Evolutionary conservation across 75 land plant species (phyloP).

Genomic region (Ceratopteris richardii): DNA sequence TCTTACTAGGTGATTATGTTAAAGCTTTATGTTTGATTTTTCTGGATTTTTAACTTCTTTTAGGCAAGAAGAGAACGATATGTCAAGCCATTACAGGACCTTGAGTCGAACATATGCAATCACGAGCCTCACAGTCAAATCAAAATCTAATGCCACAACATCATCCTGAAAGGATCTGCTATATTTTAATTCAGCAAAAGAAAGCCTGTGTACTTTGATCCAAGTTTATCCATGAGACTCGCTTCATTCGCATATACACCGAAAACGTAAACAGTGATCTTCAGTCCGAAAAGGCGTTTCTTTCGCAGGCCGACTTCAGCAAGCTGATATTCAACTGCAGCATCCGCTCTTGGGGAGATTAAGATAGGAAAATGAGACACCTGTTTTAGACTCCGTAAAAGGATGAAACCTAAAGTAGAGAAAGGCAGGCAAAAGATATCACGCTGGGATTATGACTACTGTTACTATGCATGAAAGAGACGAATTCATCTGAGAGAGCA

Average conservation of each 20-base stretch:
- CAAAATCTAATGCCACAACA: constrained; percentile 39
- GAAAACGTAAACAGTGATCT: constrained; percentile 84
- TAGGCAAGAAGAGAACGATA: no score
- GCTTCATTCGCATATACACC: constrained; percentile 86
- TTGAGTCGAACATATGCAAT: no score
- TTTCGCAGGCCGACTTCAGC: constrained; percentile 76
- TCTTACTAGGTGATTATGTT: no score
- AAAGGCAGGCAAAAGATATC: neutral
- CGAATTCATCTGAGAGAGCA: no score
- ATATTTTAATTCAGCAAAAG: constrained; percentile 30
- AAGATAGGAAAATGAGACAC: constrained; percentile 53
- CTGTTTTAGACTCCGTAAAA: constrained; percentile 62
- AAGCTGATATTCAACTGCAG: constrained; percentile 12
- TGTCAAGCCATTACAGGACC: constrained; percentile 56
- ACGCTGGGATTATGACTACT: no score
- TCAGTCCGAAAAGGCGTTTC: constrained; percentile 73
- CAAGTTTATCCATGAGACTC: constrained; percentile 39
- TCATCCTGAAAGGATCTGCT: constrained; percentile 43
- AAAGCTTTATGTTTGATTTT: no score
- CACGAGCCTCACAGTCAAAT: no score
- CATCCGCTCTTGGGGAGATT: constrained; percentile 23
- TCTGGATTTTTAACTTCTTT: no score
- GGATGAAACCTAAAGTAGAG: neutral
- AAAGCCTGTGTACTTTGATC: constrained; percentile 42
- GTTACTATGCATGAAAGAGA: no score